Evolutionary conservation across 192 early-diverging fungal genomes (phyloP).

Genomic region (Backusella luteola): DNA sequence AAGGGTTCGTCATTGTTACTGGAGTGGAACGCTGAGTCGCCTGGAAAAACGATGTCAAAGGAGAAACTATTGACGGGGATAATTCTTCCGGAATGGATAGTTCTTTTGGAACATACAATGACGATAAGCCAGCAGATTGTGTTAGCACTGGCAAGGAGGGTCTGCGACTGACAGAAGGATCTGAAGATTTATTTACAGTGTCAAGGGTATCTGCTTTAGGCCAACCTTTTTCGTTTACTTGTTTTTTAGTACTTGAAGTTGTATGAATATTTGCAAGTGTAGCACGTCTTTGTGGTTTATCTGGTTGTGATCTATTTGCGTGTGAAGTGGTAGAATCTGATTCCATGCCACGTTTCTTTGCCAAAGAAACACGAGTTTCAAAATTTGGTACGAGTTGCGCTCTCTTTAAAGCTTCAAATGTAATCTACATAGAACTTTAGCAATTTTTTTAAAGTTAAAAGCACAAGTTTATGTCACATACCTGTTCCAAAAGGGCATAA

Average conservation of each 20-base stretch:
- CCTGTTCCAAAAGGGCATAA: slow-evolving; percentile 35
- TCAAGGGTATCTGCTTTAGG: not conserved
- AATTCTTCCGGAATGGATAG: not conserved
- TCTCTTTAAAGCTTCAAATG: slow-evolving; percentile 40
- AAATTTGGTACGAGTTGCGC: slow-evolving; percentile 42
- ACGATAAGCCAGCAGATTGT: slow-evolving; percentile 13
- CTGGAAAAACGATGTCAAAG: slow-evolving; percentile 32
- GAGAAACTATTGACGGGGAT: not conserved
- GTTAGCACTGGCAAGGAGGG: slow-evolving; percentile 15
- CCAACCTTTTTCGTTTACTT: not conserved
- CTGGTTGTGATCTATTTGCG: not conserved
- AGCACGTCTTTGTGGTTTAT: not conserved
- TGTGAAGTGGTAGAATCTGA: not conserved
- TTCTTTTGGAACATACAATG: not conserved
- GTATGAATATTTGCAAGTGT: slow-evolving; percentile 2
- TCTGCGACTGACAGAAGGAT: slow-evolving; percentile 9
- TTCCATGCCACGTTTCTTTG: slow-evolving; percentile 33
- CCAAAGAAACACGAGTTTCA: slow-evolving; percentile 37
- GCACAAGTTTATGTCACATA: not conserved
- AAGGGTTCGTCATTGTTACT: slow-evolving; percentile 40
- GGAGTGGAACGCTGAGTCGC: slow-evolving; percentile 30
- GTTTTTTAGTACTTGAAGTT: not conserved
- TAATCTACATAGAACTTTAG: slow-evolving; percentile 5
- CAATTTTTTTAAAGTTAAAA: not conserved
- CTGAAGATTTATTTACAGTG: slow-evolving; percentile 18